A percentile compares a stretch with the other conserved stretches of the same genome.
Conservation (phyloP, 2,329 filamentous ascomycete genomes). For the Pseudocercospora fuligena region DNA sequence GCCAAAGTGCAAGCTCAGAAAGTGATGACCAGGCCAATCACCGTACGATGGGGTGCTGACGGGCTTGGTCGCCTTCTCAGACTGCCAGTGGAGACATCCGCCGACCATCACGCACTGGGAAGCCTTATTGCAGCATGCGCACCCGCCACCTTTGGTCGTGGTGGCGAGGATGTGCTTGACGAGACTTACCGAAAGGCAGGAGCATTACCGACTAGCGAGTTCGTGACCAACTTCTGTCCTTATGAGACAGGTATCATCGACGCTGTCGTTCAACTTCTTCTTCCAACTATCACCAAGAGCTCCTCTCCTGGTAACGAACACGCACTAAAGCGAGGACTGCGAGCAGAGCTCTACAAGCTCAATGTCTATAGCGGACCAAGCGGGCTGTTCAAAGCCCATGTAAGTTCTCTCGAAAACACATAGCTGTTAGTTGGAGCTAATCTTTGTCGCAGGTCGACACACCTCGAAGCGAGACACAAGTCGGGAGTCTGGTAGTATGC, state of each 20-base stretch:
- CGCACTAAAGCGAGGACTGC: not conserved
- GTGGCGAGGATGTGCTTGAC: slow-evolving; percentile 55
- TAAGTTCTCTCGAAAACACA: not conserved
- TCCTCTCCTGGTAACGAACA: not conserved
- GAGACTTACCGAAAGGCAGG: slow-evolving; percentile 58
- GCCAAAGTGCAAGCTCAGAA: slow-evolving; percentile 11
- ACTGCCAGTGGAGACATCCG: slow-evolving; percentile 1
- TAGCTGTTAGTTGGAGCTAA: not conserved
- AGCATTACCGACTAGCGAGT: slow-evolving; percentile 54
- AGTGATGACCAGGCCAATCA: slow-evolving; percentile 16
- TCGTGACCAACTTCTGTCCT: slow-evolving; percentile 36
- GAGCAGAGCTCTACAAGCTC: slow-evolving; percentile 17
- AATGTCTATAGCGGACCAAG: slow-evolving; percentile 19
- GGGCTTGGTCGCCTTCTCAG: slow-evolving; percentile 4
- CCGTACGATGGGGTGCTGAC: slow-evolving; percentile 17
- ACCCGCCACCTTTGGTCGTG: slow-evolving; percentile 57
- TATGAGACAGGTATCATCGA: slow-evolving; percentile 56
- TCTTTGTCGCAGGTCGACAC: slow-evolving; percentile 2
- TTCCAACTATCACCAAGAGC: slow-evolving; percentile 36
- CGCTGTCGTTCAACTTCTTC: slow-evolving; percentile 52
- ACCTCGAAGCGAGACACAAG: slow-evolving; percentile 6
- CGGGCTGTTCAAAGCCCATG: slow-evolving; percentile 13
- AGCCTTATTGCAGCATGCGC: slow-evolving; percentile 29
- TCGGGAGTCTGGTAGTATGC: slow-evolving; percentile 17
- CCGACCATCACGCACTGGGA: not conserved